A percentile compares a stretch with the other conserved stretches of the same genome.
Conservation (phyloP, 2,329 filamentous ascomycete genomes). For the Fusarium sambucinum region DNA sequence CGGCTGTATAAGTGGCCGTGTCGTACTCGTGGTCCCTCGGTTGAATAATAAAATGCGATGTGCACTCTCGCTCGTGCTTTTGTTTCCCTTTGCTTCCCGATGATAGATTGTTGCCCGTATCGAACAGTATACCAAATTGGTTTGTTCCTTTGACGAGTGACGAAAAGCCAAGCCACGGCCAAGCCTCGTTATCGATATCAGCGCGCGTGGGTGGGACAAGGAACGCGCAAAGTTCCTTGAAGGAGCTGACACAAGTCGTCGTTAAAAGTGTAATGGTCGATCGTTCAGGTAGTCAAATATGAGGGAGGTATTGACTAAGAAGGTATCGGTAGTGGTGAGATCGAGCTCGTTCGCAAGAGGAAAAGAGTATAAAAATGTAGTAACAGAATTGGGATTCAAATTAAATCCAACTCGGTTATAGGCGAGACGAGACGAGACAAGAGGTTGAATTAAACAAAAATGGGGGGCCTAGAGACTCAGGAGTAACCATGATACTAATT, state of each 20-base stretch:
- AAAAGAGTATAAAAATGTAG: not conserved
- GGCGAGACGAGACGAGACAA: slow-evolving; percentile 26
- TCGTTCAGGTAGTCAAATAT: slow-evolving; percentile 1
- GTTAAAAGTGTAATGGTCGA: slow-evolving; percentile 15
- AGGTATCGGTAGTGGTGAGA: not conserved
- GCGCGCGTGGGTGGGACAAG: slow-evolving; percentile 38
- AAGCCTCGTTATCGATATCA: slow-evolving; percentile 38
- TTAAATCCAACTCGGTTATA: slow-evolving; percentile 21
- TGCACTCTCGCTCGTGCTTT: not conserved
- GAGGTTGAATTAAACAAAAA: slow-evolving; percentile 33
- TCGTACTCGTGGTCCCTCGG: slow-evolving; percentile 10
- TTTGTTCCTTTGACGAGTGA: slow-evolving; percentile 5
- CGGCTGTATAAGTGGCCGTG: slow-evolving; percentile 13
- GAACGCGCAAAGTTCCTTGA: slow-evolving; percentile 20
- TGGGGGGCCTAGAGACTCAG: slow-evolving; percentile 17
- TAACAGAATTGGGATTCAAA: not conserved
- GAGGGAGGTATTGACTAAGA: not conserved
- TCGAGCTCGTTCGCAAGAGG: not conserved
- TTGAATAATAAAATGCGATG: slow-evolving; percentile 6
- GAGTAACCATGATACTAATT: slow-evolving; percentile 37
- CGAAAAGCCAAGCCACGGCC: slow-evolving; percentile 40
- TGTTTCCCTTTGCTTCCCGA: not conserved
- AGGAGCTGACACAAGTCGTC: slow-evolving; percentile 12
- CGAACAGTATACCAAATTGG: not conserved
- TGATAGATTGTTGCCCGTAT: not conserved